A percentile compares a stretch with the other conserved stretches of the same genome.
Evolutionary conservation across 306 rosid species (phyloP).

Genomic region (Trifolium repens): DNA sequence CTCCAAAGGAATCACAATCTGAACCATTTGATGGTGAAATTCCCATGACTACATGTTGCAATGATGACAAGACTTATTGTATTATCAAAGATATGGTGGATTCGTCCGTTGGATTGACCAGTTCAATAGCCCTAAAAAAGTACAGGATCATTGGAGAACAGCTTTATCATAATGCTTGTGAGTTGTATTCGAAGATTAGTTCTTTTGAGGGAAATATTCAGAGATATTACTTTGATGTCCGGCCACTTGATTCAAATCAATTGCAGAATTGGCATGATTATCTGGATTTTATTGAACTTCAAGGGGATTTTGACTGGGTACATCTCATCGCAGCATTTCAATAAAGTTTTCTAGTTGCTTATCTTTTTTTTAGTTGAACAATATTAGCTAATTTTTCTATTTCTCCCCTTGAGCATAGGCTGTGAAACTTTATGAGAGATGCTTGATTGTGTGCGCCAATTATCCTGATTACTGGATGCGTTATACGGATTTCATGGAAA

Average conservation of each 20-base stretch:
- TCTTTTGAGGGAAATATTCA: conserved; percentile 69
- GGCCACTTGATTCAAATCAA: conserved; percentile 65
- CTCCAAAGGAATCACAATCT: conserved; percentile 47
- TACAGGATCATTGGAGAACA: conserved; percentile 64
- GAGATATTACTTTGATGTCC: conserved; percentile 78
- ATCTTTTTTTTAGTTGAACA: not conserved
- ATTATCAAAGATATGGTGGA: conserved; percentile 68
- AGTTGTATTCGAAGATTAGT: conserved; percentile 57
- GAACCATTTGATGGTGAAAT: conserved; percentile 57
- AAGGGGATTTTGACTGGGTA: conserved; percentile 96
- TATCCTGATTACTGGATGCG: conserved; percentile 98
- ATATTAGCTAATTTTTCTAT: conserved; percentile 25
- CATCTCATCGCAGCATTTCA: conserved; percentile 41
- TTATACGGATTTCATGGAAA: conserved; percentile 82
- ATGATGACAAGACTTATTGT: conserved; percentile 52
- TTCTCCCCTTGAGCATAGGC: conserved; percentile 55
- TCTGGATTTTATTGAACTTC: conserved; percentile 83
- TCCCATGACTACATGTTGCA: conserved; percentile 44
- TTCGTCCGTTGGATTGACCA: conserved; percentile 55
- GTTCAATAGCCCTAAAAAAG: conserved; percentile 65
- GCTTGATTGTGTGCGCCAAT: conserved; percentile 88
- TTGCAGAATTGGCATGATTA: conserved; percentile 89
- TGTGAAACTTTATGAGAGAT: conserved; percentile 88
- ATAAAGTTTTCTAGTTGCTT: conserved; percentile 31
- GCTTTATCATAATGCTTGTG: conserved; percentile 68